Evolutionary conservation across 495 filamentous ascomycete species (phyloP), one percentile per base, ranked within the genome.

Genomic region (Aspergillus conjunctus): DNA sequence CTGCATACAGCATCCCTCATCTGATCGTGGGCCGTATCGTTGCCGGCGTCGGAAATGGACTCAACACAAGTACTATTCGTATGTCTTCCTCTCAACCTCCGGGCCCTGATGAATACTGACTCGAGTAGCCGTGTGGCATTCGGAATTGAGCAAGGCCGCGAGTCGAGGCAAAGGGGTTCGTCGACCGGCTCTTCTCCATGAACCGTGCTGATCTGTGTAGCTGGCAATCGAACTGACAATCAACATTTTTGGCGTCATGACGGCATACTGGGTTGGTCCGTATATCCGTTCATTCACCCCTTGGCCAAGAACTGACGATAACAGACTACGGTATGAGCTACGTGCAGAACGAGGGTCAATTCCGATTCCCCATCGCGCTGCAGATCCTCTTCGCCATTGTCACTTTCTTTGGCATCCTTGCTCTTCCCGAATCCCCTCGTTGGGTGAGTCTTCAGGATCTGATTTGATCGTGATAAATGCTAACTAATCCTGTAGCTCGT

Each of bases 141-240:
- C 78, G 32, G 81, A 84, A 56, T 81, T 85, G 8, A 85, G 83
- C 12, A 84, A 86, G 60, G 81, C 82, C 14, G 74, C 77, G 14
- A 84, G 81, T 74, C 79, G 87, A 67, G 87, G 87, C 46, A 83
- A 84, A 66, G 77, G 87, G 34, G 81, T 88, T 54, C 68, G 85
- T 64, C 18, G 3, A 14, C 18, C 18, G 2, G 10, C n/a, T 30
- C 9, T 32, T 26, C 7, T 43, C 10, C 15, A 26, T 26, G 15
- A 46, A 43, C 3, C 18, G 26, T 45, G 14, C 51, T 68, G 48
- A 68, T 22, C 3, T n/a, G 3, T 46, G 11, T 57, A 73, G 71
- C 61, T 73, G 39, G 71, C 71, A 43, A 81, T 88, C 31, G 85
- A 89, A 66, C 74, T 87, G 70, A 79, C 81, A 6, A 74, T 86